Evolutionary conservation across 2,329 filamentous ascomycete species (phyloP), one percentile per base, ranked within the genome.

Genomic region (Chaetoscypha palmicola): DNA sequence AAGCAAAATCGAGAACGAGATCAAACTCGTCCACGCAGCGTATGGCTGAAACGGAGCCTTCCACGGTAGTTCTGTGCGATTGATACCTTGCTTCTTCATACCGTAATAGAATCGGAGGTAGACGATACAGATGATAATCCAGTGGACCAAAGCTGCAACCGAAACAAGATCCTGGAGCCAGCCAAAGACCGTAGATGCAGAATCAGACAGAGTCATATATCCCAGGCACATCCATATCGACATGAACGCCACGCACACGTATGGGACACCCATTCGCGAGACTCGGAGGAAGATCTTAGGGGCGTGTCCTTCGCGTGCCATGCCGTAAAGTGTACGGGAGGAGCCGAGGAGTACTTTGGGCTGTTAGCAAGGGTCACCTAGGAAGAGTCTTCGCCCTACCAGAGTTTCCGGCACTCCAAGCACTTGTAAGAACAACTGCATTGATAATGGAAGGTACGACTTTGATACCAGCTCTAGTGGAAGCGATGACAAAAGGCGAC

Each of bases 381-480:
- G 14, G 3, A 31, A 14, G 17, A 75, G n/a, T n/a, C n/a, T n/a
- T n/a, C n/a, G n/a, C n/a, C 32, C 16, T 32, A 43, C 42, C 31
- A 2, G 83, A 79, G 53, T 88, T 89, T 0, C 76, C 80, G 0
- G 82, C 73, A 0, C 81, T 86, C 66, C 78, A 81, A 0, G 81
- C 83, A 1, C 79, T 83, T 0, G 80, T 85, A 52, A 89, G 71
- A 53, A 90, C 81, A 23, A 89, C 72, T 26, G 82, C 83, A 60
- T 91, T 91, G 63, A 91, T 81, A 41, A 91, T 75, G 5, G 77
- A 79, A 0, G 83, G 81, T 3, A 90, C 74, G 3, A 74, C 80
- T 7, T 70, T 71, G 46, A 90, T 81, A 1, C 81, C 79, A 1
- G 83, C 83, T 16, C 77, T 74, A 8, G 74, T 70, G 31, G 83